These are phyloP conservation scores for Talinum fruticosum DNA, from an alignment of 148 eudicot species.

Conservation along the genomic window DNA sequence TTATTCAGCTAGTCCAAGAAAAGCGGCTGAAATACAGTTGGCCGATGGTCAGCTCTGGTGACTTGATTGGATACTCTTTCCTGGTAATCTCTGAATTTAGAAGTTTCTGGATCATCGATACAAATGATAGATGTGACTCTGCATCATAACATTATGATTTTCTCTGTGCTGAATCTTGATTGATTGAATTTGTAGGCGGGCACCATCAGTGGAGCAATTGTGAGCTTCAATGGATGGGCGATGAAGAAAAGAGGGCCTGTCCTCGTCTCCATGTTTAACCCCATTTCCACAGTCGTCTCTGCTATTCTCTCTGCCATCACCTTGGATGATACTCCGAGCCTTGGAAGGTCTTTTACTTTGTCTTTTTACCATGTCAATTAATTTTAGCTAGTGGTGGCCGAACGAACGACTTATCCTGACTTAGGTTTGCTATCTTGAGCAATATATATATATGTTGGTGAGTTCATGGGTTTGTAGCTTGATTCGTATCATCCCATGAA, in stretches of 20 bases:
- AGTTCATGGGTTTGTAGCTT: no score
- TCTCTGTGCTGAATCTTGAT: no score
- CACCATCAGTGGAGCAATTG: slow-evolving; percentile 40
- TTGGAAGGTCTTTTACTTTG: slow-evolving; percentile 52
- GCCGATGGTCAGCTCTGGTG: slow-evolving; percentile 32
- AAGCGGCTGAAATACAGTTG: slow-evolving; percentile 36
- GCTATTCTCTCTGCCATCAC: no score
- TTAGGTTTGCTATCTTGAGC: no score
- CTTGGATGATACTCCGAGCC: slow-evolving; percentile 34
- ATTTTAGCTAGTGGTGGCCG: no score
- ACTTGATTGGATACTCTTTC: slow-evolving; percentile 44
- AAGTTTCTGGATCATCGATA: background rate
- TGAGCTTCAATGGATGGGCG: slow-evolving; percentile 79
- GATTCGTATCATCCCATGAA: no score
- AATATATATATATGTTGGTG: no score
- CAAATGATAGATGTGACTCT: no score
- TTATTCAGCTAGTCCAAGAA: slow-evolving; percentile 36
- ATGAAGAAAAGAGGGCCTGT: slow-evolving; percentile 82
- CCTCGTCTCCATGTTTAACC: slow-evolving; percentile 68
- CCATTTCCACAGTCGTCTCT: slow-evolving; percentile 61
- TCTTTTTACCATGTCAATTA: background rate
- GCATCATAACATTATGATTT: no score
- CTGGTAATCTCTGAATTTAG: slow-evolving; percentile 33
- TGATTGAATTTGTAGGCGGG: slow-evolving; percentile 39
- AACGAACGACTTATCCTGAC: no score